Percentiles rank a stretch among this genome's conserved stretches.
These are phyloP conservation scores for Schizothecium vesticola DNA, from an alignment of 495 filamentous ascomycete species.

Conservation along the genomic window DNA sequence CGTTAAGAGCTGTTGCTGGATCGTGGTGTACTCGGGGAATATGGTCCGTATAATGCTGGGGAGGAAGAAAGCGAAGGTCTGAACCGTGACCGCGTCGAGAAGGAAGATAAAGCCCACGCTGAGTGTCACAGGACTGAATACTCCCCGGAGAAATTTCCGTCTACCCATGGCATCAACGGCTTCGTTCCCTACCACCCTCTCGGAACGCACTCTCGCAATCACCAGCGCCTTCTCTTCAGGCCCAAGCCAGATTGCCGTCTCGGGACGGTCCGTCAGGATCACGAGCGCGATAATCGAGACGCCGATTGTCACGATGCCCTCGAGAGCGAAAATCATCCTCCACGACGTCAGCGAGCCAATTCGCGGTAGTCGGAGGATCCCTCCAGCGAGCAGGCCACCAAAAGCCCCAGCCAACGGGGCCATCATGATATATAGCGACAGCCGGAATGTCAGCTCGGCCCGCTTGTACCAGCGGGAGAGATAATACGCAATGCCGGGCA, in stretches of 20 bases:
- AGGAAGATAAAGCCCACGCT: slow-evolving; percentile 3
- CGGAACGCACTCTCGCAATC: not conserved
- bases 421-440: slow-evolving; percentile 8
- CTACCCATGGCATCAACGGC: slow-evolving; percentile 51
- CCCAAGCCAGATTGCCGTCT: slow-evolving; percentile 5
- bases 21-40: not conserved
- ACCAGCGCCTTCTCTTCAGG: slow-evolving; percentile 5
- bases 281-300: slow-evolving; percentile 2
- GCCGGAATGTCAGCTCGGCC: slow-evolving; percentile 10
- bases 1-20: slow-evolving; percentile 10
- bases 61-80: slow-evolving; percentile 6
- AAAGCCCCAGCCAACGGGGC: slow-evolving; percentile 7
- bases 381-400: slow-evolving; percentile 6
- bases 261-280: slow-evolving; percentile 1
- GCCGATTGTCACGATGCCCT: slow-evolving; percentile 4
- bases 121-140: slow-evolving; percentile 5
- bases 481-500: slow-evolving; percentile 46
- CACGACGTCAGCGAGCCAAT: slow-evolving; percentile 3
- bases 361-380: slow-evolving; percentile 1
- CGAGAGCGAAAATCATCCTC: slow-evolving; percentile 7
- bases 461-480: slow-evolving; percentile 11
- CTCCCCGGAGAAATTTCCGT: slow-evolving; percentile 40
- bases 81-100: slow-evolving; percentile 8
- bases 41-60: slow-evolving; percentile 10
- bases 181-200: not conserved